phyloP scores from a whole-genome alignment of 1,139 yeast genomes.

The Saccharomyces hybrid region DNA sequence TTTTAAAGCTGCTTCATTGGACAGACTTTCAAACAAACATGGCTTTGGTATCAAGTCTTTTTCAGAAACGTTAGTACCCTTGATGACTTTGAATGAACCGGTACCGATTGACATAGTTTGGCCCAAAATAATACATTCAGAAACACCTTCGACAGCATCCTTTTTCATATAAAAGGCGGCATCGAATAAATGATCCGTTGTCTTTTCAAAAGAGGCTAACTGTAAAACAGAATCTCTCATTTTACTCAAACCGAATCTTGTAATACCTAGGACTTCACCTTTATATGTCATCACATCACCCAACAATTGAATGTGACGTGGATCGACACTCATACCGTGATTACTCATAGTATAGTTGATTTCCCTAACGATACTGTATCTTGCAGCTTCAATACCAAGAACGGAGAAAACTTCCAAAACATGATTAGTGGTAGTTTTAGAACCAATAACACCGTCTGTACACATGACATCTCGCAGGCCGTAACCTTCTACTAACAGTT shows the following conservation, averaged over 20 bases:
- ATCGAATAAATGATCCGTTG: constrained; percentile 96
- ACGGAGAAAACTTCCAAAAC: constrained; percentile 83
- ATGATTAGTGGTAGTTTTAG: constrained; percentile 84
- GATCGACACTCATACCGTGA: constrained; percentile 99
- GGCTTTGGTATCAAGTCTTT: constrained; percentile 44
- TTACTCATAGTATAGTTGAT: constrained; percentile 97
- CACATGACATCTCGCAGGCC: constrained; percentile 95
- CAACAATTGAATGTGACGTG: constrained; percentile 93
- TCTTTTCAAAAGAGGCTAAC: constrained; percentile 94
- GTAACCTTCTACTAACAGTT: constrained; percentile 92
- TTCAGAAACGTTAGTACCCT: constrained; percentile 43
- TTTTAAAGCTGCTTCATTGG: constrained; percentile 22
- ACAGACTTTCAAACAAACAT: constrained; percentile 54
- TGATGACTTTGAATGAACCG: constrained; percentile 85
- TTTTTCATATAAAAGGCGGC: constrained; percentile 97
- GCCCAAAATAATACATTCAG: constrained; percentile 95
- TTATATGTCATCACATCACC: constrained; percentile 99
- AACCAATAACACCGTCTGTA: constrained; percentile 92
- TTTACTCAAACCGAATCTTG: constrained; percentile 94
- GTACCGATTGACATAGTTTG: constrained; percentile 98
- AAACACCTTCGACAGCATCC: constrained; percentile 93
- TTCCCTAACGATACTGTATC: constrained; percentile 86
- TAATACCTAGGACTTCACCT: constrained; percentile 96
- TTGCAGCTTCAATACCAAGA: constrained; percentile 95
- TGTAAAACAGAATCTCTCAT: constrained; percentile 98